Conservation (phyloP, 371 early-diverging fungal genomes). For the Lichtheimia ornata region DNA sequence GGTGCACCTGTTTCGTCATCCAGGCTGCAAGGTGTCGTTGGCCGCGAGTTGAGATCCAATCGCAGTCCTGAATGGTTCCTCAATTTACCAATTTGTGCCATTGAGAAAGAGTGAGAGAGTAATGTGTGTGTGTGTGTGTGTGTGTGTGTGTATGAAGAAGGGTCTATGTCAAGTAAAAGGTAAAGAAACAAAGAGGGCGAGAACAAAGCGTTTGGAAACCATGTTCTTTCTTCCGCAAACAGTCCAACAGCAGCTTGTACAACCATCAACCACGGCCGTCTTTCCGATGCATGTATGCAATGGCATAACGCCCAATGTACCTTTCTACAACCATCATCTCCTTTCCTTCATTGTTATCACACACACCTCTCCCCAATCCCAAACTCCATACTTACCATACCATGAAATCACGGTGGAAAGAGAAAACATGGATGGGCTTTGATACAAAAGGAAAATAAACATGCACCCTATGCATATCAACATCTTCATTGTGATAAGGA, state of each 20-base stretch:
- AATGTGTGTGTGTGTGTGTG: not conserved
- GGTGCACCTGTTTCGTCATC: constrained; percentile 15
- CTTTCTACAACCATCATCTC: too few relatives aligned
- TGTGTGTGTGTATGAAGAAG: not conserved
- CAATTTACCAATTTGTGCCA: constrained; percentile 34
- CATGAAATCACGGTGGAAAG: too few relatives aligned
- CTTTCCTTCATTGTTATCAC: too few relatives aligned
- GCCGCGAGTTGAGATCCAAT: constrained; percentile 29
- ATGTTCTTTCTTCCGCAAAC: too few relatives aligned
- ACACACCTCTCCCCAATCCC: too few relatives aligned
- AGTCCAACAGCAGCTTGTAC: constrained; percentile 5
- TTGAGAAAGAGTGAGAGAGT: constrained; percentile 13
- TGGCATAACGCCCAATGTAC: too few relatives aligned
- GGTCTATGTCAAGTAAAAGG: not conserved
- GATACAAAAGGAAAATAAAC: too few relatives aligned
- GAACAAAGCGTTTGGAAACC: not conserved
- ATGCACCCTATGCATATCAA: too few relatives aligned
- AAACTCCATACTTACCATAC: not conserved
- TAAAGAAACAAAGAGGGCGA: constrained; percentile 1
- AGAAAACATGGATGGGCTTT: too few relatives aligned
- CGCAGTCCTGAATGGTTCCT: constrained; percentile 34
- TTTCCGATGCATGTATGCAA: too few relatives aligned
- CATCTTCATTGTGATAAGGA: too few relatives aligned
- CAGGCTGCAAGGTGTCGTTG: constrained; percentile 20
- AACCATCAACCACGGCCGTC: not conserved